Conservation (phyloP, 169 alveolate genomes). For the Plasmodium reichenowi region DNA sequence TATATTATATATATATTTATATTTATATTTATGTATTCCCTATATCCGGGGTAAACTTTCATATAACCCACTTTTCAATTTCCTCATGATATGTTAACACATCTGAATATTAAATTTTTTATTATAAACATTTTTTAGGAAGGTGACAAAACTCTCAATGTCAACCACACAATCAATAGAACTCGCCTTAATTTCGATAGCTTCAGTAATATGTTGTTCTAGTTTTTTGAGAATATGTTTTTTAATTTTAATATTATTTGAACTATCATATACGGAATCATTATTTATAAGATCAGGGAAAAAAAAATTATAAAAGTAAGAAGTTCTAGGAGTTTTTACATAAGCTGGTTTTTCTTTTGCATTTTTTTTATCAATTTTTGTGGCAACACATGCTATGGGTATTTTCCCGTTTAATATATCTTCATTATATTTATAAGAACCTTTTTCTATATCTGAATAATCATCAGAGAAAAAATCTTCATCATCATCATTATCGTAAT, state of each 20-base stretch:
- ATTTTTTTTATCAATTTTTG: conserved; percentile 67
- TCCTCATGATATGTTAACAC: neutral
- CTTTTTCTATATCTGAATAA: conserved; percentile 30
- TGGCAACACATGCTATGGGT: conserved; percentile 70
- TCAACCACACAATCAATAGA: conserved; percentile 71
- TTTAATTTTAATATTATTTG: conserved; percentile 35
- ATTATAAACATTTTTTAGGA: conserved; percentile 38
- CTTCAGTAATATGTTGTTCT: conserved; percentile 59
- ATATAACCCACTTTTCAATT: too few species aligned
- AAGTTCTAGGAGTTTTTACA: conserved; percentile 55
- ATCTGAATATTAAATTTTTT: conserved; percentile 22
- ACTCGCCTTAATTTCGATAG: conserved; percentile 70
- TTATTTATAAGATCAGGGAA: conserved; percentile 44
- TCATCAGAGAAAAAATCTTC: conserved; percentile 24
- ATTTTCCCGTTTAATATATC: conserved; percentile 53
- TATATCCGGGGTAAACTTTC: too few species aligned
- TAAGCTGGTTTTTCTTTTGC: conserved; percentile 71
- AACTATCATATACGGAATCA: conserved; percentile 13
- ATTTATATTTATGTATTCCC: neutral
- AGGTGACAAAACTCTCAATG: conserved; percentile 45
- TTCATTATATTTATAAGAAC: conserved; percentile 9
- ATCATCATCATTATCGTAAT: neutral
- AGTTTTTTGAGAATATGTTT: conserved; percentile 62
- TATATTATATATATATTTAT: neutral
- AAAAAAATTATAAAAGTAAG: conserved; percentile 28